Evolutionary conservation across 2,329 filamentous ascomycete genomes (phyloP).

Genomic region (Dissoconium aciculare): DNA sequence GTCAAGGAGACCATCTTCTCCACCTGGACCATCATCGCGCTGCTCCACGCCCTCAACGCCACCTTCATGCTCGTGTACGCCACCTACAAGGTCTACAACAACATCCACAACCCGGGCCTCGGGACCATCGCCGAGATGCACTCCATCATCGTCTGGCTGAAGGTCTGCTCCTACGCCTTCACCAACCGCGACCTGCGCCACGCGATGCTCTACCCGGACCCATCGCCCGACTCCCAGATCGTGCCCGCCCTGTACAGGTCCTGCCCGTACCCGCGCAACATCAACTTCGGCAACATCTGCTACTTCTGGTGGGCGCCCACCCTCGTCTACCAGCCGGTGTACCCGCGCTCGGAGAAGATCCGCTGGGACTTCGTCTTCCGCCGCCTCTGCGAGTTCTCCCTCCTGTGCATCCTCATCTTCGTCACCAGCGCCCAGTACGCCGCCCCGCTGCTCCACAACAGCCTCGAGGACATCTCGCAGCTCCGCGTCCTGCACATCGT

Average conservation of each 20-base stretch:
- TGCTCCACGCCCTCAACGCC: slow-evolving; percentile 70
- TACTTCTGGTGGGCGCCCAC: slow-evolving; percentile 99
- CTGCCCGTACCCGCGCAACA: slow-evolving; percentile 81
- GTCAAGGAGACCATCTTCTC: slow-evolving; percentile 16
- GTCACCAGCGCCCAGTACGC: slow-evolving; percentile 90
- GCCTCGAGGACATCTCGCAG: slow-evolving; percentile 68
- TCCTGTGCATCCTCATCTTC: slow-evolving; percentile 70
- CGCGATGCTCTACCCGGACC: slow-evolving; percentile 57
- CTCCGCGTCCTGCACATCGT: slow-evolving; percentile 68
- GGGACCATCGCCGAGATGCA: slow-evolving; percentile 83
- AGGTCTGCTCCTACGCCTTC: slow-evolving; percentile 88
- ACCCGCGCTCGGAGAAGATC: slow-evolving; percentile 68
- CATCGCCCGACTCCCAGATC: slow-evolving; percentile 47
- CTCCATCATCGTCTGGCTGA: slow-evolving; percentile 89
- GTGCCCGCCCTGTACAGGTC: slow-evolving; percentile 68
- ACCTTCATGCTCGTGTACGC: slow-evolving; percentile 66
- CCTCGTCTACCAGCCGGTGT: slow-evolving; percentile 90
- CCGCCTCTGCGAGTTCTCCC: slow-evolving; percentile 60
- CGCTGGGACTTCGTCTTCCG: slow-evolving; percentile 82
- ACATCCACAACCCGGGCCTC: slow-evolving; percentile 84
- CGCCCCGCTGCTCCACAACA: slow-evolving; percentile 76
- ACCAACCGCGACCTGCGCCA: slow-evolving; percentile 92
- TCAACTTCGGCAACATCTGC: slow-evolving; percentile 70
- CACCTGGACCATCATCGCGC: slow-evolving; percentile 68
- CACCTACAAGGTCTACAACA: slow-evolving; percentile 74